These are phyloP conservation scores for Aspergillus transmontanensis DNA, from an alignment of 2,329 filamentous ascomycete genomes.

Conservation along the genomic window DNA sequence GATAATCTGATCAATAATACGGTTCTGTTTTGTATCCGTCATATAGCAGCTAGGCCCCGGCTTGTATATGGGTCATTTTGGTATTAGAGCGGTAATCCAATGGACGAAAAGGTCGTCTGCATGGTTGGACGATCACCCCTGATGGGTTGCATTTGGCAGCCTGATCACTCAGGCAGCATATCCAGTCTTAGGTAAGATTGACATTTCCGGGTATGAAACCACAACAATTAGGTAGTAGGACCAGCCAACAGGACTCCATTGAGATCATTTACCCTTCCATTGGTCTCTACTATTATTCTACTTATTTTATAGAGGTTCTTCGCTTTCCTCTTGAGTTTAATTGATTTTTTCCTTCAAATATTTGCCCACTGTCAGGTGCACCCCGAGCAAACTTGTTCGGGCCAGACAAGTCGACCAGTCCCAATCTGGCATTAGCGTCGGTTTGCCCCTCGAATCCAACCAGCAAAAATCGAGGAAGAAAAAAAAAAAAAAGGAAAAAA, in stretches of 20 bases:
- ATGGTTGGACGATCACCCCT: neutral
- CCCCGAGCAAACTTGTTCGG: neutral
- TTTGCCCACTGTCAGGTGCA: neutral
- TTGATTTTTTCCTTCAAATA: neutral
- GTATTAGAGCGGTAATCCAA: neutral
- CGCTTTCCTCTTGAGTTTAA: neutral
- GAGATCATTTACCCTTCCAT: neutral
- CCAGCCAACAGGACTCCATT: neutral
- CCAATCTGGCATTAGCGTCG: conserved; percentile 16
- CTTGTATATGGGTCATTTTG: neutral
- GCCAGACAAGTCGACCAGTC: conserved; percentile 16
- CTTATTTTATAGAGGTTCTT: too few relatives aligned
- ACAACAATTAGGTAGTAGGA: neutral
- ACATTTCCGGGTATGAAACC: neutral
- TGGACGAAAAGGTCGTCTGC: neutral
- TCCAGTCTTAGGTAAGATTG: neutral
- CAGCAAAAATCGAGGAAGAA: neutral
- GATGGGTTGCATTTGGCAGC: neutral
- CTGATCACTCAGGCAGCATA: neutral
- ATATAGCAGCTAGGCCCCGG: neutral
- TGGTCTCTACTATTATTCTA: too few relatives aligned
- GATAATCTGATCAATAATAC: conserved; percentile 8
- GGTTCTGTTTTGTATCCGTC: neutral
- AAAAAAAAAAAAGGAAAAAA: conserved; percentile 12
- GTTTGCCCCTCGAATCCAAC: conserved; percentile 19